Conservation (phyloP, 768 basidiomycete species). For the Hygrocybe coccinea region DNA sequence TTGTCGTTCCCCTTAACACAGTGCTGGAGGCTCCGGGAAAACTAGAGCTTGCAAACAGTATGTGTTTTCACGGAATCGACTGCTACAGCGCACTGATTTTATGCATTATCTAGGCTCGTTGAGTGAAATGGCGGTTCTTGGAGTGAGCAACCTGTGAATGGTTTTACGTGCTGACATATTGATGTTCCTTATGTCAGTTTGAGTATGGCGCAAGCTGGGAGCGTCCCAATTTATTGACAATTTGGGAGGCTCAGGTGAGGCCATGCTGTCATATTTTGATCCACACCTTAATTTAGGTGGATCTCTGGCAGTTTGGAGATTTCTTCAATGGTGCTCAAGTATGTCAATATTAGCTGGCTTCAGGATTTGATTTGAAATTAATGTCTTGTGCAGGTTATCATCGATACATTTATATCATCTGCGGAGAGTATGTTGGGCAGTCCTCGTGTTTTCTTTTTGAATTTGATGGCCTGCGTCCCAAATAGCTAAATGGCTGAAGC, state of each 20-base stretch:
- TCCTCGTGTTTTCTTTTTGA: background rate
- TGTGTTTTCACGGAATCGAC: slow-evolving; percentile 14
- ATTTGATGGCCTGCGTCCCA: background rate
- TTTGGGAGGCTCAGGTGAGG: slow-evolving; percentile 87
- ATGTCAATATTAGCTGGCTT: background rate
- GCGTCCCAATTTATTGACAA: slow-evolving; percentile 69
- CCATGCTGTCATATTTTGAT: background rate
- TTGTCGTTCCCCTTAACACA: slow-evolving; percentile 78
- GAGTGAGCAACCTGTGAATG: slow-evolving; percentile 43
- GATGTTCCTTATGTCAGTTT: slow-evolving; percentile 44
- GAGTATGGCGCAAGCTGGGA: slow-evolving; percentile 93
- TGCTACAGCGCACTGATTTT: background rate
- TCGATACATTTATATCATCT: slow-evolving; percentile 84
- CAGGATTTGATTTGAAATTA: background rate
- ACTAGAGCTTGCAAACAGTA: slow-evolving; percentile 85
- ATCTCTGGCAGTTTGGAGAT: slow-evolving; percentile 69
- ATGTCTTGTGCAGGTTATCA: slow-evolving; percentile 53
- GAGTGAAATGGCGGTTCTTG: slow-evolving; percentile 86
- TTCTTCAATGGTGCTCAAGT: slow-evolving; percentile 89
- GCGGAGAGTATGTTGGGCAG: slow-evolving; percentile 59
- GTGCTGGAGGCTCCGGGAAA: slow-evolving; percentile 56
- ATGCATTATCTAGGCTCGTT: slow-evolving; percentile 58
- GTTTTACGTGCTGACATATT: background rate
- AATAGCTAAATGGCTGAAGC: slow-evolving; percentile 87
- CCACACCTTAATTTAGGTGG: background rate